Evolutionary conservation across 805 yeast genomes (phyloP).

Genomic region (Pichia thaimueangensis): DNA sequence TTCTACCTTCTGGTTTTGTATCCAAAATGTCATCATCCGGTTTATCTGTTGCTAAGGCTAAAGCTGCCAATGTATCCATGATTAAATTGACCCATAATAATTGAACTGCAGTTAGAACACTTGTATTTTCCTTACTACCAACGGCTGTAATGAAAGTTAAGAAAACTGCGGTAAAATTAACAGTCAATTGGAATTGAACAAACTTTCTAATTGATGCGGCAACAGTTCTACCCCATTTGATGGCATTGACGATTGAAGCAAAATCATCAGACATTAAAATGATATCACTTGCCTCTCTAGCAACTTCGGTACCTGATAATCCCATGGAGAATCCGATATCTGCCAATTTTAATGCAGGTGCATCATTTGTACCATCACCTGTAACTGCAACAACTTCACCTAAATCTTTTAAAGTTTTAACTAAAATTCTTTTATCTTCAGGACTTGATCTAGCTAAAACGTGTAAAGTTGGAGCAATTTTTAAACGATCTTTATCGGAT

Average conservation of each 20-base stretch:
- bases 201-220: conserved; percentile 91
- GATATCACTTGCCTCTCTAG: conserved; percentile 98
- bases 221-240: conserved; percentile 98
- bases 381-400: conserved; percentile 98
- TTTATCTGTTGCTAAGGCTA: conserved; percentile 95
- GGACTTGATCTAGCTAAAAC: conserved; percentile 95
- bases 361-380: conserved; percentile 99
- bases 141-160: conserved; percentile 93
- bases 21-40: conserved; percentile 79
- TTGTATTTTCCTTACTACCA: conserved; percentile 66
- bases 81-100: conserved; percentile 94
- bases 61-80: conserved; percentile 97
- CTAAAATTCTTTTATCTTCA: conserved; percentile 85
- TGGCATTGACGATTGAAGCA: conserved; percentile 89
- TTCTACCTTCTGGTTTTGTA: conserved; percentile 78
- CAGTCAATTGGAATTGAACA: conserved; percentile 94
- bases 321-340: conserved; percentile 99
- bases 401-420: conserved; percentile 65
- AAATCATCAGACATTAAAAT: conserved; percentile 95
- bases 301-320: conserved; percentile 96
- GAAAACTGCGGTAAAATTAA: conserved; percentile 92
- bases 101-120: conserved; percentile 96
- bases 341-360: conserved; percentile 93
- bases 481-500: conserved; percentile 45
- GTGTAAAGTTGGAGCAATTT: conserved; percentile 64